Percentiles rank a stretch among this genome's conserved stretches.
Evolutionary conservation across 345 rosid genomes (phyloP).

Genomic region (Eucalyptus polyanthemos): DNA sequence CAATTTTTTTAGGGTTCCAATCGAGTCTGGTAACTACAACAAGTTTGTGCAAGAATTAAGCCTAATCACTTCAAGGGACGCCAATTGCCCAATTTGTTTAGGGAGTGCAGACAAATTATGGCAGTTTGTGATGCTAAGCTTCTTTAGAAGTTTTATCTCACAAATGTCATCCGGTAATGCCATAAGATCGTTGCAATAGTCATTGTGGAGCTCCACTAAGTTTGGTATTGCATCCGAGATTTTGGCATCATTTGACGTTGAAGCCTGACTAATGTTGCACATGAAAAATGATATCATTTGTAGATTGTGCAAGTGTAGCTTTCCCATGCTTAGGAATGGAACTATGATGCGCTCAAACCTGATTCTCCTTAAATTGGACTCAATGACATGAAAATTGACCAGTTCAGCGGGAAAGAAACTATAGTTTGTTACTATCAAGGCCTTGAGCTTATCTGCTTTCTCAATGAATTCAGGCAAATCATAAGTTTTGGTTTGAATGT

Average conservation of each 20-base stretch:
- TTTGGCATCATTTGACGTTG: background rate
- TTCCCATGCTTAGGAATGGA: background rate
- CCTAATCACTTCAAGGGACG: conserved; percentile 18
- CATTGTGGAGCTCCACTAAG: conserved; percentile 36
- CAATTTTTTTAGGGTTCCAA: conserved; percentile 8
- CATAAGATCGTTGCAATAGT: conserved; percentile 27
- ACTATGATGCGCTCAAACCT: conserved; percentile 31
- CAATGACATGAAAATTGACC: conserved; percentile 14
- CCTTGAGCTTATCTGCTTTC: conserved; percentile 33
- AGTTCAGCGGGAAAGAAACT: conserved; percentile 20
- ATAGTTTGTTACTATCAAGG: conserved; percentile 19
- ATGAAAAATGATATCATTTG: conserved; percentile 27
- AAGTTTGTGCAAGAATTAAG: conserved; percentile 32
- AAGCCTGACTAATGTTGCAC: conserved; percentile 29
- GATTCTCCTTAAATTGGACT: conserved; percentile 39
- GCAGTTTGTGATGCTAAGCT: conserved; percentile 44
- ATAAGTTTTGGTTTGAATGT: background rate
- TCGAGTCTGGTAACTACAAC: conserved; percentile 17
- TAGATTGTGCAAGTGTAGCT: conserved; percentile 3
- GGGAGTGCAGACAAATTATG: conserved; percentile 31
- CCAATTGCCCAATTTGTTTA: conserved; percentile 15
- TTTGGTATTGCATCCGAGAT: conserved; percentile 8
- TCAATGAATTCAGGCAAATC: conserved; percentile 33
- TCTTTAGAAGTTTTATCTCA: background rate
- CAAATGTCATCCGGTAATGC: conserved; percentile 22